A percentile compares a stretch with the other conserved stretches of the same genome.
These are phyloP conservation scores for Leersia perrieri DNA, from an alignment of 176 grass and related monocot species.

Conservation along the genomic window DNA sequence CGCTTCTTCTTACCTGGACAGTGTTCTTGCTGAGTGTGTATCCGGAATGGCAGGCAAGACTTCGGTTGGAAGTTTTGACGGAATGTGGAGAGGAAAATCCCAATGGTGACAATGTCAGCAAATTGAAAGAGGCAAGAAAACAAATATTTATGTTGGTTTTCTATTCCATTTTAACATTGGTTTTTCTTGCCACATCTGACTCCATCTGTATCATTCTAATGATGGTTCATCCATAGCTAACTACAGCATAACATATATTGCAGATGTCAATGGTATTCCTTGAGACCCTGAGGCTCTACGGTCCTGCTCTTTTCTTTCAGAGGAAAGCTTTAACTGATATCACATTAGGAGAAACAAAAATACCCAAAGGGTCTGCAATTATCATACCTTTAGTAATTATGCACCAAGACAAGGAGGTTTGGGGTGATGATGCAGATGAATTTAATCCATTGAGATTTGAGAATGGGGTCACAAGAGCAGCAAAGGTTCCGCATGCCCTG, in stretches of 20 bases:
- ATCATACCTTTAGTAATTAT: slow-evolving; percentile 20
- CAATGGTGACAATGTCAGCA: slow-evolving; percentile 7
- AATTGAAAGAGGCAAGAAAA: slow-evolving; percentile 47
- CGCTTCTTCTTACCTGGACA: slow-evolving; percentile 52
- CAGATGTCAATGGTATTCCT: slow-evolving; percentile 34
- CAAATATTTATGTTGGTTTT: neutral
- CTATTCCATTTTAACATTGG: neutral
- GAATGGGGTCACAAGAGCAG: slow-evolving; percentile 15
- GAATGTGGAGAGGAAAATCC: slow-evolving; percentile 24
- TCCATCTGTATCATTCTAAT: neutral
- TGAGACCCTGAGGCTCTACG: slow-evolving; percentile 27
- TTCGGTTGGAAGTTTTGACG: slow-evolving; percentile 41
- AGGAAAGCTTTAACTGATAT: neutral
- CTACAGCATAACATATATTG: neutral
- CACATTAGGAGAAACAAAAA: neutral
- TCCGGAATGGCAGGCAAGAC: slow-evolving; percentile 53
- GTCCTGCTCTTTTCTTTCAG: slow-evolving; percentile 15
- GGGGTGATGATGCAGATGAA: slow-evolving; percentile 1
- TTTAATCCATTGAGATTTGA: slow-evolving; percentile 16
- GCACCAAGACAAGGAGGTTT: slow-evolving; percentile 24
- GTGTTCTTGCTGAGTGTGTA: slow-evolving; percentile 45
- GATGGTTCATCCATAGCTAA: neutral
- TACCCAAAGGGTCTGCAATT: neutral
- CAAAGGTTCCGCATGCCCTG: slow-evolving; percentile 13
- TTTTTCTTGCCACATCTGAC: neutral